A percentile compares a stretch with the other conserved stretches of the same genome.
Evolutionary conservation across 495 filamentous ascomycete species (phyloP).

Genomic region (Aspergillus saccharolyticus): DNA sequence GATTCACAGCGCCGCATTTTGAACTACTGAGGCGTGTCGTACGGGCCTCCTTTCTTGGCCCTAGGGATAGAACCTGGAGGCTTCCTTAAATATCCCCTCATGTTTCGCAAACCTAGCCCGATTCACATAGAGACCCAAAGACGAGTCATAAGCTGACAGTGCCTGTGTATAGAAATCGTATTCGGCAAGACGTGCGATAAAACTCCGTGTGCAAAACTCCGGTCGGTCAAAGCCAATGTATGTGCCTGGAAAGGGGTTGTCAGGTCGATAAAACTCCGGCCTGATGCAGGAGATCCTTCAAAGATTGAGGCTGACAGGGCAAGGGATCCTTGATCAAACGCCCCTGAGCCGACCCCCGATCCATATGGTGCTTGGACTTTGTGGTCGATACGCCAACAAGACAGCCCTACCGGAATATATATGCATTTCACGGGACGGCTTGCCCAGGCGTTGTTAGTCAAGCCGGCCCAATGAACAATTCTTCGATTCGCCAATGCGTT

Average conservation of each 20-base stretch:
- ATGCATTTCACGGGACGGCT: background rate
- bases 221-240: conserved; percentile 1
- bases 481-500: background rate
- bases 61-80: background rate
- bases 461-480: background rate
- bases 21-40: background rate
- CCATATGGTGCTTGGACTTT: background rate
- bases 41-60: background rate
- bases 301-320: background rate
- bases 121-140: background rate
- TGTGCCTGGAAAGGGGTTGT: background rate
- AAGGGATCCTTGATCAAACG: background rate
- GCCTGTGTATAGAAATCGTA: background rate
- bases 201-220: conserved; percentile 19
- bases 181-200: background rate
- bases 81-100: background rate
- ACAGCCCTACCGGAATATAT: background rate
- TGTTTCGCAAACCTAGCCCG: background rate
- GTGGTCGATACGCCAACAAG: background rate
- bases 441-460: background rate
- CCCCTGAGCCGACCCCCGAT: background rate
- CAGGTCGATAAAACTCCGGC: conserved; percentile 2
- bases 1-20: background rate
- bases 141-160: background rate
- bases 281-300: background rate